Evolutionary conservation across 768 basidiomycete genomes (phyloP), one percentile per base, ranked within the genome.

Genomic region (Calvatia gigantea): DNA sequence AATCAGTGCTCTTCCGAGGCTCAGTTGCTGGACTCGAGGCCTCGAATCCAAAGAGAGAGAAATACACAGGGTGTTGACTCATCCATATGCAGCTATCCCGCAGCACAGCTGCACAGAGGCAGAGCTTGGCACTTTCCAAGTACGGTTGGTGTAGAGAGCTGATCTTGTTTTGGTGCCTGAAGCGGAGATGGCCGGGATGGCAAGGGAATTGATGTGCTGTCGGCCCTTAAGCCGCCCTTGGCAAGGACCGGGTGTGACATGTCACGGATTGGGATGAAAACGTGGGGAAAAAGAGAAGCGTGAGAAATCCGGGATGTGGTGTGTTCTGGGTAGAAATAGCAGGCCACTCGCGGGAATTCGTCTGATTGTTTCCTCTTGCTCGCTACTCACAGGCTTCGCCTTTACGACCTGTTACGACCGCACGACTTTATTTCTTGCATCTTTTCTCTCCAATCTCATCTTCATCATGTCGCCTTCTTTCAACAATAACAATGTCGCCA

Each of bases 371-470:
- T 59, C 54, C 38, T 55, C 31, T 42, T 31, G 37, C 54, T 54
- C 43, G 45, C 54, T 38, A 48, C 54, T 55, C 46, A 55, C 54
- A 55, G 54, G 54, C 54, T 55, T 48, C 54, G 37, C 60, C 60
- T 61, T 58, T 74, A 84, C 83, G 83, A 84, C 73, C 74, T 74
- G 77, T 75, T 75, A 86, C 86, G 85, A 86, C 86, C 39, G 39
- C 54, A 59, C 60, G 51, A 61, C 55, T 49, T 69, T 71, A 72
- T 64, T 68, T 71, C 70, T 76, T 71, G 72, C 71, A 73, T 72
- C 68, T 73, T 71, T 66, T 70, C 67, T 60, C 61, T 58, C 62
- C 61, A 58, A 62, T 61, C 63, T 69, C 61, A 32, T 31, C 67
- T 61, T 63, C 58, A 63, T 66, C 65, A 66, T 68, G 65, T 70